Base-by-base conservation (phyloP, 2,329 filamentous ascomycete species). In the Neonectria faginata region DNA sequence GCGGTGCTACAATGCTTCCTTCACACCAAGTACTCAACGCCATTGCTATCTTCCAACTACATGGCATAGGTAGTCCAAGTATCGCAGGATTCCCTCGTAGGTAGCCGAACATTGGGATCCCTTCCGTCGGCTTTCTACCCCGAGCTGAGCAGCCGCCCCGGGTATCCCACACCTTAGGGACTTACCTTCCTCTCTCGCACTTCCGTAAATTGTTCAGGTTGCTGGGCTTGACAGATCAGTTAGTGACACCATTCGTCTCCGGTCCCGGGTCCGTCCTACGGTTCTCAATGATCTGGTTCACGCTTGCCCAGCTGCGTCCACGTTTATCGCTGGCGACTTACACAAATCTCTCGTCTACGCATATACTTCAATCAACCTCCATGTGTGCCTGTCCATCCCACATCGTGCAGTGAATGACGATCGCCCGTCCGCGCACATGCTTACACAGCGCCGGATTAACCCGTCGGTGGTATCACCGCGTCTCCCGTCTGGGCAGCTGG, bases 391-490 rank as follows among this genome's bases (percentile, higher is more conserved):
- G 10, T 51, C 47, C 27, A 10, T 51, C 47, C 47, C 59, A 50
- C 50, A 44, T 50, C 45, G 31, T 53, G 45, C 58, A 45, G 41
- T 33, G 25, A 10, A 2, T 25, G 16, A 16, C 16, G 14, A 50
- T 29, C 45, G 7, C 16, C 14, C 14, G 25, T 29, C 45, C 45
- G 3, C 4, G 16, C 8, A 29, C n/a, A 18, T 29, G 45, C 48
- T 33, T 51, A 55, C 50, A 60, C 44, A 51, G 48, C 58, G 59
- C 69, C 51, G 62, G 65, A 68, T 67, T 62, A 71, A 57, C 56
- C 65, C 60, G 60, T 42, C 41, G 42, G 51, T 58, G 50, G 58
- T 61, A 52, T 47, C 56, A 65, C 57, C 57, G 60, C 56, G 62
- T 65, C 52, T 53, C 33, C n/a, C 39, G 41, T 42, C 58, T 39